A percentile compares a stretch with the other conserved stretches of the same genome.
phyloP scores from a whole-genome alignment of 371 early-diverging fungal species.

The Zancudomyces culisetae region DNA sequence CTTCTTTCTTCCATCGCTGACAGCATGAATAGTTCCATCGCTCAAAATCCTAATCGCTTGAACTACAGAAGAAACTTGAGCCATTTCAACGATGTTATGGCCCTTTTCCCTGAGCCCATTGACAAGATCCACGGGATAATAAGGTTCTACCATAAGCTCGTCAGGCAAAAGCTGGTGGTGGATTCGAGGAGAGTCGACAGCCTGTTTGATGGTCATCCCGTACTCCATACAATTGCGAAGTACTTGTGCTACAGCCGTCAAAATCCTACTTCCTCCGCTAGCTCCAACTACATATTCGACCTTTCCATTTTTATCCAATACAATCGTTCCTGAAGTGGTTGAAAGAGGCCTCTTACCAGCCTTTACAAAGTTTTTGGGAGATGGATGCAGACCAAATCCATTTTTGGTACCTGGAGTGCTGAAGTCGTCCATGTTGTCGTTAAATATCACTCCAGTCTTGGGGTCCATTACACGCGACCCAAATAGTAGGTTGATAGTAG shows the following conservation, averaged over 20 bases:
- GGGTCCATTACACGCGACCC: constrained; percentile 87
- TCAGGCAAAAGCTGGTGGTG: constrained; percentile 89
- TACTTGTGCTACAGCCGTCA: constrained; percentile 62
- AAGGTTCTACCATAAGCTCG: constrained; percentile 24
- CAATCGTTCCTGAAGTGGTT: constrained; percentile 68
- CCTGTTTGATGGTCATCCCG: constrained; percentile 38
- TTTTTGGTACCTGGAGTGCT: constrained; percentile 73
- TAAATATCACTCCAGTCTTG: constrained; percentile 88
- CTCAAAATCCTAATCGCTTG: constrained; percentile 22
- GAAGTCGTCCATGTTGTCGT: constrained; percentile 98
- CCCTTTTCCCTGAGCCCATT: constrained; percentile 11
- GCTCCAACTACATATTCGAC: constrained; percentile 73
- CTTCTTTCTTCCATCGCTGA: constrained; percentile 31
- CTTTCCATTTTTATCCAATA: constrained; percentile 47
- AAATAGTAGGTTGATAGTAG: constrained; percentile 91
- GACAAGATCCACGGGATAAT: constrained; percentile 7
- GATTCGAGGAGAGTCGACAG: constrained; percentile 59
- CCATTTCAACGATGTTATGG: constrained; percentile 12
- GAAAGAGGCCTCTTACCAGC: constrained; percentile 87
- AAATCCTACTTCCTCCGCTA: constrained; percentile 87
- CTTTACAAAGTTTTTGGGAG: constrained; percentile 56
- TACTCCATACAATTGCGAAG: constrained; percentile 58
- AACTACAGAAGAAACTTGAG: constrained; percentile 16
- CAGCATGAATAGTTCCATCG: constrained; percentile 25
- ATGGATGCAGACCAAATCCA: constrained; percentile 62